These are phyloP conservation scores for Herpetomonas tarakana DNA, from an alignment of 208 protist species.

Conservation along the genomic window DNA sequence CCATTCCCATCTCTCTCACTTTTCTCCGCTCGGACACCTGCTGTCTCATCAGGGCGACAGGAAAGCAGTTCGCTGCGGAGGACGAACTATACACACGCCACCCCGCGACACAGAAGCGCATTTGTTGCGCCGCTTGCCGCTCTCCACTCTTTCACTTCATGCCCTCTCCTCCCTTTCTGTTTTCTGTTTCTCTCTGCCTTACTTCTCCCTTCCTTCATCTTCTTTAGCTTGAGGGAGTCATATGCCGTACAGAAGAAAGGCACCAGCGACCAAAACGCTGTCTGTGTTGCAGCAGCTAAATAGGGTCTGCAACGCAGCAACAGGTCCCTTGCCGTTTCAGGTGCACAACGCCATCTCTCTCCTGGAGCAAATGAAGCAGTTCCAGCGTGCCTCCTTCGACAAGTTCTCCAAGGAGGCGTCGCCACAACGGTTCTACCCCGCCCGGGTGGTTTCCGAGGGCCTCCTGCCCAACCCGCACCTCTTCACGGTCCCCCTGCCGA, in stretches of 20 bases:
- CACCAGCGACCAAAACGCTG: constrained; percentile 37
- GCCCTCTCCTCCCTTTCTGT: background rate
- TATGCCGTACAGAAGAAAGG: constrained; percentile 74
- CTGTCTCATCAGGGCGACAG: too few relatives aligned
- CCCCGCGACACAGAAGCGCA: too few relatives aligned
- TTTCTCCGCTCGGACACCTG: too few relatives aligned
- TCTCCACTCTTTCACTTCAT: background rate
- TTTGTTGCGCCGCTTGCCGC: background rate
- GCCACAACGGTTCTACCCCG: constrained; percentile 52
- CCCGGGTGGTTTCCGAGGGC: constrained; percentile 24
- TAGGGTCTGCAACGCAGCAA: constrained; percentile 50
- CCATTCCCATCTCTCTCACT: too few relatives aligned
- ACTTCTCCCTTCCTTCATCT: background rate
- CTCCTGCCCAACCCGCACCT: constrained; percentile 17
- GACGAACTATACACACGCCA: too few relatives aligned
- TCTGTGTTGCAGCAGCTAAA: constrained; percentile 52
- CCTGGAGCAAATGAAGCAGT: constrained; percentile 47
- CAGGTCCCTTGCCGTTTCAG: constrained; percentile 64
- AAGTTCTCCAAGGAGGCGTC: constrained; percentile 61
- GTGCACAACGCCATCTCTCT: constrained; percentile 76
- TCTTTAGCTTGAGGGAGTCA: background rate
- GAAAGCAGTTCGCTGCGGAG: too few relatives aligned
- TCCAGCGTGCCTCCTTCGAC: constrained; percentile 36
- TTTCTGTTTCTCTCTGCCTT: constrained; percentile 1
- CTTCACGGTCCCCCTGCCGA: constrained; percentile 65